A percentile compares a stretch with the other conserved stretches of the same genome.
Conservation (phyloP, 148 eudicot genomes). For the Rhododendron williamsianum region DNA sequence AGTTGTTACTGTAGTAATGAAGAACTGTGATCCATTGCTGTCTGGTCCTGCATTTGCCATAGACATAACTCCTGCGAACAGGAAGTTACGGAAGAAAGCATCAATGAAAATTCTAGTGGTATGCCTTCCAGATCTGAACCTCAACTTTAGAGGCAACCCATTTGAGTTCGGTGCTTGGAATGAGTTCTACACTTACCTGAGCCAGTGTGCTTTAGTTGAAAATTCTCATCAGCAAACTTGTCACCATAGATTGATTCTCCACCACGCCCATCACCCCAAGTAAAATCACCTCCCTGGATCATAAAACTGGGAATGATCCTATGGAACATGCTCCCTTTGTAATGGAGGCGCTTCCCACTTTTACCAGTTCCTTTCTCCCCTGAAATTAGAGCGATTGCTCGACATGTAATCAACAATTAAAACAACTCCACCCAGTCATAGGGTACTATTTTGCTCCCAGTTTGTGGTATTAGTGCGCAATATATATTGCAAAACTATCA, state of each 20-base stretch:
- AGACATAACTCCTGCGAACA: conserved; percentile 57
- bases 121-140: not conserved
- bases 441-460: not conserved
- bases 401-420: not conserved
- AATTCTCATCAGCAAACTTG: conserved; percentile 85
- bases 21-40: conserved; percentile 71
- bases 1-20: conserved; percentile 46
- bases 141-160: not conserved
- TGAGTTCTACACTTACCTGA: conserved; percentile 44
- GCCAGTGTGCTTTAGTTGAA: conserved; percentile 73
- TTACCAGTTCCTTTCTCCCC: conserved; percentile 39
- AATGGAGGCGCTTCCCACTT: conserved; percentile 21
- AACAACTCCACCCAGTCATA: not conserved
- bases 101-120: not conserved
- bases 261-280: conserved; percentile 89
- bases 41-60: conserved; percentile 34
- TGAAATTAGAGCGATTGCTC: conserved; percentile 19
- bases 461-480: not conserved
- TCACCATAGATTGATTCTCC: conserved; percentile 97
- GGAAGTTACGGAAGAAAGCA: not conserved
- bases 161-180: not conserved
- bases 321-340: conserved; percentile 23
- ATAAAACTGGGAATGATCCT: conserved; percentile 26
- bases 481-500: not conserved
- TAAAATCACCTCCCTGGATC: conserved; percentile 75